Conservation (phyloP, 331 rosid species). For the Quercus lobata region DNA sequence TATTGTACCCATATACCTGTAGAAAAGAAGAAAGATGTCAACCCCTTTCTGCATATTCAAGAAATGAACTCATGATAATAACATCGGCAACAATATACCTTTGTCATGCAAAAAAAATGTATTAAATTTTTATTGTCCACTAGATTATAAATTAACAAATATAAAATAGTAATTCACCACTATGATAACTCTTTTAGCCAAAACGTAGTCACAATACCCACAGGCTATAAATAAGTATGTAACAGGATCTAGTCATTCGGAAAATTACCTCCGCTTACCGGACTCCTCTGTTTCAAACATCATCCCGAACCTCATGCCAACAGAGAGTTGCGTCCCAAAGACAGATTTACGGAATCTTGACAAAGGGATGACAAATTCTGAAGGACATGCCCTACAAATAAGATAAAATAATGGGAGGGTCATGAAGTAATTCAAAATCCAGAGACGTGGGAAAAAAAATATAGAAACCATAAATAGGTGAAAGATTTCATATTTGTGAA, state of each 20-base stretch:
- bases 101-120: not conserved
- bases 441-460: not conserved
- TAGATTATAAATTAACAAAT: not conserved
- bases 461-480: not conserved
- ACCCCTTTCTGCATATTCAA: not conserved
- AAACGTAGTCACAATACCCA: not conserved
- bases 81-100: not conserved
- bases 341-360: constrained; percentile 72
- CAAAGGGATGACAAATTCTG: constrained; percentile 90
- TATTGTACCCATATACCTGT: constrained; percentile 93
- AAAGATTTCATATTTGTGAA: constrained; percentile 7
- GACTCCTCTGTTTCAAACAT: constrained; percentile 99
- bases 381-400: constrained; percentile 80
- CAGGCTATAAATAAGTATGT: not conserved
- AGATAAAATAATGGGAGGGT: constrained; percentile 6
- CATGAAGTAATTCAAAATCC: constrained; percentile 2
- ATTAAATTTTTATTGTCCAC: not conserved
- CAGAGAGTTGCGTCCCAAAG: constrained; percentile 79
- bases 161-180: not conserved
- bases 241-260: constrained; percentile 1
- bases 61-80: not conserved
- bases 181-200: not conserved
- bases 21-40: constrained; percentile 24
- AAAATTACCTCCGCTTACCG: constrained; percentile 84
- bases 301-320: constrained; percentile 99